Base-by-base conservation (phyloP, 1,139 yeast species). In the Zhuliangozyma parablackwelliae region DNA sequence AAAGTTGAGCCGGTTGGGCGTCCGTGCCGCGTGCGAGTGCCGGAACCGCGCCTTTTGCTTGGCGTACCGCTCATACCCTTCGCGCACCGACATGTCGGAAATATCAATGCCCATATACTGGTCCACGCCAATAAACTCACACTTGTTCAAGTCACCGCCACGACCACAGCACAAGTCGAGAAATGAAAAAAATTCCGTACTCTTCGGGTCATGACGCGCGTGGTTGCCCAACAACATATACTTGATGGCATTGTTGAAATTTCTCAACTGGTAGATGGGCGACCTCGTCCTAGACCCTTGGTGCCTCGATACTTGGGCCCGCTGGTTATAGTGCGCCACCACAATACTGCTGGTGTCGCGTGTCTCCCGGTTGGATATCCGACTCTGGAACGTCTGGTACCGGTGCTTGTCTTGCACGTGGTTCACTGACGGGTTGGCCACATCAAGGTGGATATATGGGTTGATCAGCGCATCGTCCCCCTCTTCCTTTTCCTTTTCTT, bases 151-250 rank as follows among this genome's bases (percentile, higher is more conserved):
- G 62, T 92, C 99, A 13, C 99, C 99, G 32, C 99, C 99, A 59
- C 92, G 94, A 11, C 99, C 99, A 61, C 98, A 92, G 20, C 97
- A 96, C 38, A 92, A 61, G 54, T 92, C 99, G 29, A 92, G 65
- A 1, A 85, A 49, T 10, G 65, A 57, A 16, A 61, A 57, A 1
- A 69, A 65, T 6, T 49, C 87, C 11, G 72, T 69, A 26, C 75
- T 76, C 2, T 71, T 66, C 5, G 66, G 66, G 7, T 66, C 65
- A 21, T 55, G 54, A 30, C 61, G 63, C 36, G 82, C 78, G 58
- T 71, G 80, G 47, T 82, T 82, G 37, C 84, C 82, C 38, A 92
- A 78, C n/a, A 92, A 63, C 50, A 89, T 85, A 51, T 87, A 85
- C 58, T 92, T 92, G 53, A 92, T 83, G 46, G 92, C 87, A 56